Evolutionary conservation across 768 basidiomycete species (phyloP).

Genomic region (Serpula lacrymans): DNA sequence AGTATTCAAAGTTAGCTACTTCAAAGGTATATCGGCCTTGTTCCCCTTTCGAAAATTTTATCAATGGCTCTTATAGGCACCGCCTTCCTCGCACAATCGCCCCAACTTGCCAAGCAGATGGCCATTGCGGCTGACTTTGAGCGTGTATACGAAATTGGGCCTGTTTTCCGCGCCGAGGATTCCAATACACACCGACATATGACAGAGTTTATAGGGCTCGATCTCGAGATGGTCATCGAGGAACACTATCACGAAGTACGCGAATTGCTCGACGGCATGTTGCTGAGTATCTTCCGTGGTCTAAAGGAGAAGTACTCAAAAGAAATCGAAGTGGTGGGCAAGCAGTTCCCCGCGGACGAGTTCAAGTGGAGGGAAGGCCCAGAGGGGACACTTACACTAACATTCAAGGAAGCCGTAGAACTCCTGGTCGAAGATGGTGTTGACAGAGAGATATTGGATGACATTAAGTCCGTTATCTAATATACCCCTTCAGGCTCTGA

Average conservation of each 20-base stretch:
- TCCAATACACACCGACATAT: constrained; percentile 97
- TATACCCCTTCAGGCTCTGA: neutral
- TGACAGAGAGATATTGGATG: constrained; percentile 72
- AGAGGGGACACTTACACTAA: constrained; percentile 81
- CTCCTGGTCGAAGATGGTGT: constrained; percentile 86
- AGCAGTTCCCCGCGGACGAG: constrained; percentile 92
- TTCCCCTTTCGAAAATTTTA: neutral
- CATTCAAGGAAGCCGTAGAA: constrained; percentile 85
- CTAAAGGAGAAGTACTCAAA: constrained; percentile 71
- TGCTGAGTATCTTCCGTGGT: constrained; percentile 83
- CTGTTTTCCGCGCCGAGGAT: constrained; percentile 97
- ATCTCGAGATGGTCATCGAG: constrained; percentile 98
- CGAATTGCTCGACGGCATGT: constrained; percentile 84
- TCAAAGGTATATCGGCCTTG: constrained; percentile 63
- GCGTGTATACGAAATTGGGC: constrained; percentile 94
- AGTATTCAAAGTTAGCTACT: constrained; percentile 97
- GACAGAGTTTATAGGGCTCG: constrained; percentile 97
- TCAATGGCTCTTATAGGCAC: constrained; percentile 46
- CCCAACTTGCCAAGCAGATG: constrained; percentile 99
- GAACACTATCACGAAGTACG: constrained; percentile 99
- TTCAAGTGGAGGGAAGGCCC: constrained; percentile 93
- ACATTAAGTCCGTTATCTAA: constrained; percentile 68
- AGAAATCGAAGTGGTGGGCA: constrained; percentile 79
- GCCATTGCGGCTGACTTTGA: constrained; percentile 98
- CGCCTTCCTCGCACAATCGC: constrained; percentile 94